Base-by-base conservation (phyloP, 2,329 filamentous ascomycete species). In the Ophiostoma ulmi region DNA sequence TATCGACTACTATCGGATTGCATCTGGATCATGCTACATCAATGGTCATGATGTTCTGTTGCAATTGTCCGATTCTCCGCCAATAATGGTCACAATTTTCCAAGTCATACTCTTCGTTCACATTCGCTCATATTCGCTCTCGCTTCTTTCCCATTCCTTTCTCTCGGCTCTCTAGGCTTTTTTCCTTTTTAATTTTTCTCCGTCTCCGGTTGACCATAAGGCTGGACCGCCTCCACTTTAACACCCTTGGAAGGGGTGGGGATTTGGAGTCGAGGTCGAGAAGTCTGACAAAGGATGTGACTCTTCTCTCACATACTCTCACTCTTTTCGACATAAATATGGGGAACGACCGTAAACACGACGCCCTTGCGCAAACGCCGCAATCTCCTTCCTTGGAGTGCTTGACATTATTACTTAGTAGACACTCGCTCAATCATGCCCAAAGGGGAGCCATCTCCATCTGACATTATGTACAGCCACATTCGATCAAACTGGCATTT, bases 311-410 rank as follows among this genome's bases (percentile, higher is more conserved):
- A 31, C 31, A 31, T 31, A 31, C 31, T 31, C 31, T 31, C 31
- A 31, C 31, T n/a, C 11, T 7, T 35, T 35, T 11, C n/a, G 22
- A 44, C 44, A 17, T 20, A 5, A 67, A 14, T 38, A 8, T 35
- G 61, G 61, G 17, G 26, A 35, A 7, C 55, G 1, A 65, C 35
- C 61, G 61, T 65, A 65, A 65, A 65, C 61, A 39, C 35, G 61
- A 65, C 61, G 61, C 61, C 36, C 17, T 39, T n/a, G 36, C 38
- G n/a, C 65, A 67, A 44, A 67, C 65, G 65, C 65, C 65, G 65
- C 65, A 48, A 67, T 48, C 65, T 44, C 35, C 63, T 31, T 61
- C 22, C 6, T 17, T 14, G n/a, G 35, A 36, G 35, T 3, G 10
- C n/a, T n/a, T n/a, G n/a, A n/a, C n/a, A n/a, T n/a, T n/a, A 10